These are phyloP conservation scores for Diatrype stigma DNA, from an alignment of 2,329 filamentous ascomycete species.

Conservation along the genomic window DNA sequence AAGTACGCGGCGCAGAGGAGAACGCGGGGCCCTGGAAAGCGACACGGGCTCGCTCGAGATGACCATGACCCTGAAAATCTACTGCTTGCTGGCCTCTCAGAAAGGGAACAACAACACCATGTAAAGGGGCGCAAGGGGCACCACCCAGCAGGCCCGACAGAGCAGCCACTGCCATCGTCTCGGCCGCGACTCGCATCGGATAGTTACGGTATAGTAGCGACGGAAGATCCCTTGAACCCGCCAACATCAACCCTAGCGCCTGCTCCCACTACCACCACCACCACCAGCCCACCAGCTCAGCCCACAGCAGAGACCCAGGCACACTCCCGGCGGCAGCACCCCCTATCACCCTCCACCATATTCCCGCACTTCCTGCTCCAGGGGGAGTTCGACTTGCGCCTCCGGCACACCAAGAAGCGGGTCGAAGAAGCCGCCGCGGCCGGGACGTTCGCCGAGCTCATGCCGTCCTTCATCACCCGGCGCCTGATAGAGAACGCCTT, in stretches of 20 bases:
- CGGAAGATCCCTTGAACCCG: too few species aligned
- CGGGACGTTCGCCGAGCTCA: conserved; percentile 6
- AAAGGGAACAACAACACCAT: too few species aligned
- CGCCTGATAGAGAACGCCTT: conserved; percentile 8
- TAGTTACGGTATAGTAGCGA: too few species aligned
- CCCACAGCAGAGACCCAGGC: too few species aligned
- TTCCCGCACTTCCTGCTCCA: conserved; percentile 8
- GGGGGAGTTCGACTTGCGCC: neutral
- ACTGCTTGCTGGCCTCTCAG: neutral
- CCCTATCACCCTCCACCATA: neutral
- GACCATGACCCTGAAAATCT: neutral
- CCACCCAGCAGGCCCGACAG: too few species aligned
- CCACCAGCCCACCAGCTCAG: too few species aligned
- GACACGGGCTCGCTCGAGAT: neutral
- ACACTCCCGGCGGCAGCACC: too few species aligned
- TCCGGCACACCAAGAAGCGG: neutral
- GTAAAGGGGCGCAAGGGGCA: too few species aligned
- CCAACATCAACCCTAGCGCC: too few species aligned
- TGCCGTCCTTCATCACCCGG: conserved; percentile 5
- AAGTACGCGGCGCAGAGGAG: conserved; percentile 6
- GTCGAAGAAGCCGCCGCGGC: neutral
- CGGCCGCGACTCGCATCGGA: too few species aligned
- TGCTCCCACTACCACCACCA: too few species aligned
- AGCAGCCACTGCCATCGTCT: too few species aligned
- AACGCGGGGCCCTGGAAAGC: conserved; percentile 9